phyloP scores from a whole-genome alignment of 331 rosid genomes.

The Erythrophleum ivorense region DNA sequence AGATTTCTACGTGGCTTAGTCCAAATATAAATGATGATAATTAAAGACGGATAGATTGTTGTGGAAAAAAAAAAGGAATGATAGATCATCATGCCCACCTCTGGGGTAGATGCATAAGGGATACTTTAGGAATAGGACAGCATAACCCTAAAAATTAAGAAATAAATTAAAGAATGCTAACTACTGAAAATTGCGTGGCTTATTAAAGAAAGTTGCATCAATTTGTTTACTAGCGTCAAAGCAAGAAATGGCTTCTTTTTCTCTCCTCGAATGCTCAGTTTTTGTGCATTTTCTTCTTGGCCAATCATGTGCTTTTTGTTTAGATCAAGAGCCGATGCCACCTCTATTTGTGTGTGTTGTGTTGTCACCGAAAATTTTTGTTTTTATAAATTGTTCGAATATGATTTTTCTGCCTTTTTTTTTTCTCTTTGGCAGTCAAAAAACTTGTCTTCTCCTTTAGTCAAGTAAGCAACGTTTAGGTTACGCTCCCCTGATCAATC shows the following conservation, averaged over 20 bases:
- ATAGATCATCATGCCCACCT: constrained; percentile 93
- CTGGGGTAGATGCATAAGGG: constrained; percentile 86
- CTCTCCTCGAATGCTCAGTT: background rate
- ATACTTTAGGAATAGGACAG: constrained; percentile 63
- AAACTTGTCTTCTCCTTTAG: constrained; percentile 15
- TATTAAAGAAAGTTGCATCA: constrained; percentile 35
- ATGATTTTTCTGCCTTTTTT: constrained; percentile 39
- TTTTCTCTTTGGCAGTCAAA: constrained; percentile 46
- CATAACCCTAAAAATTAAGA: background rate
- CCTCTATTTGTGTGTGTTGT: constrained; percentile 5
- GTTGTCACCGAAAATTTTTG: constrained; percentile 30
- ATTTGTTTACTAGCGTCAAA: constrained; percentile 32
- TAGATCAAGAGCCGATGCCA: constrained; percentile 31
- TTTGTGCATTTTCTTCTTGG: background rate
- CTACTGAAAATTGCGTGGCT: background rate
- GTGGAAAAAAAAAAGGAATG: constrained; percentile 47
- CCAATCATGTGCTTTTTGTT: constrained; percentile 21
- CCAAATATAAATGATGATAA: background rate
- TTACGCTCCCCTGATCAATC: constrained; percentile 41
- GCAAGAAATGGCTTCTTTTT: constrained; percentile 26
- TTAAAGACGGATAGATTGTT: background rate
- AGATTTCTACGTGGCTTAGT: background rate
- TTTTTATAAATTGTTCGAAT: constrained; percentile 44
- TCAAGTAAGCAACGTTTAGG: constrained; percentile 42
- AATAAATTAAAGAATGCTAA: background rate